phyloP scores from a whole-genome alignment of 1,139 yeast species.

The Scheffersomyces stambukii region DNA sequence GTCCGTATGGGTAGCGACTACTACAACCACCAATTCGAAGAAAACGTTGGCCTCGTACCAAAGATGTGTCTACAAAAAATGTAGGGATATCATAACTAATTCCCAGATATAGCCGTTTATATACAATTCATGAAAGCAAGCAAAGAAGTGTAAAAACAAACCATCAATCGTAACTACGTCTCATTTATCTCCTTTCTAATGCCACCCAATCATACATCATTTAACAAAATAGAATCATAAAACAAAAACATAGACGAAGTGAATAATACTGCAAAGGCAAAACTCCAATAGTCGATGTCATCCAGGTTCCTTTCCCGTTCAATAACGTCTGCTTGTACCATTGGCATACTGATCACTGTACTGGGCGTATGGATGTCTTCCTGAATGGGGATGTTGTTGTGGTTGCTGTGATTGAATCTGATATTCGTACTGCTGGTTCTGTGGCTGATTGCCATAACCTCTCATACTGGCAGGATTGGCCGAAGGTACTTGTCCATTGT shows the following conservation, averaged over 20 bases:
- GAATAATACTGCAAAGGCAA: too few relatives aligned
- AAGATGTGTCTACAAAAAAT: constrained; percentile 23
- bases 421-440: constrained; percentile 12
- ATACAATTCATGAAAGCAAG: neutral
- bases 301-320: constrained; percentile 1
- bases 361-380: constrained; percentile 9
- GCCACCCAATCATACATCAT: too few relatives aligned
- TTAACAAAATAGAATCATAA: too few relatives aligned
- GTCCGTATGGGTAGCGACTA: constrained; percentile 9
- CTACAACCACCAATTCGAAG: constrained; percentile 4
- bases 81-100: too few relatives aligned
- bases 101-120: neutral
- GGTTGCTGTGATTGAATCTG: constrained; percentile 7
- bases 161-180: constrained; percentile 2
- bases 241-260: too few relatives aligned
- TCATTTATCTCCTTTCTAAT: too few relatives aligned
- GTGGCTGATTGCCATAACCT: constrained; percentile 9
- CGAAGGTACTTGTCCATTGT: constrained; percentile 3
- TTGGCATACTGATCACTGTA: constrained; percentile 7
- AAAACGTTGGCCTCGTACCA: constrained; percentile 32
- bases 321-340: constrained; percentile 9
- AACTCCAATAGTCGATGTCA: too few relatives aligned
- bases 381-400: constrained; percentile 1
- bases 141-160: constrained; percentile 1
- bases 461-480: constrained; percentile 6